Percentiles rank a stretch among this genome's conserved stretches.
Conservation (phyloP, 495 filamentous ascomycete genomes). For the Xylaria curta region DNA sequence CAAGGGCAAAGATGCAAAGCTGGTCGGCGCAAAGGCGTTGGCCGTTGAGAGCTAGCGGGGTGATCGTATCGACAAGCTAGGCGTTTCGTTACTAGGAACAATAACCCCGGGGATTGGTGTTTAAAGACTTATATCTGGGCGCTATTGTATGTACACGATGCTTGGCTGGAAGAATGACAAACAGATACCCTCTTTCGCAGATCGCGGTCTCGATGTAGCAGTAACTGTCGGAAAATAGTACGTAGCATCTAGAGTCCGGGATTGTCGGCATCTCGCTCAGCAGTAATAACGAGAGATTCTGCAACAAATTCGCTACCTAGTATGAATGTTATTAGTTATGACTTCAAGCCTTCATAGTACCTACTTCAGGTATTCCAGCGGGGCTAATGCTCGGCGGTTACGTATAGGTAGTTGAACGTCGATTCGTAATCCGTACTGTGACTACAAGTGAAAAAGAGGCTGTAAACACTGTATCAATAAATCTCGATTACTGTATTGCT, state of each 20-base stretch:
- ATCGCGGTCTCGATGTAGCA: not conserved
- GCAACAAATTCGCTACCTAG: not conserved
- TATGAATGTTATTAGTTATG: not conserved
- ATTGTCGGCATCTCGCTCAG: not conserved
- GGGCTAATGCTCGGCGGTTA: not conserved
- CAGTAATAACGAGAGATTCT: not conserved
- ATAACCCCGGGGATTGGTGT: not conserved
- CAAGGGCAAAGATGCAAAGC: slow-evolving; percentile 54
- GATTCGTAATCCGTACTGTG: not conserved
- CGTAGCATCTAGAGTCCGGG: not conserved
- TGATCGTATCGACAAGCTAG: not conserved
- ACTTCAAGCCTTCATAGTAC: not conserved
- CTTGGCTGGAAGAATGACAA: not conserved
- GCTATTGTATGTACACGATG: not conserved
- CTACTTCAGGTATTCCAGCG: not conserved
- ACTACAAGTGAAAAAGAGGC: not conserved
- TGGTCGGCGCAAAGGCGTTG: slow-evolving; percentile 79
- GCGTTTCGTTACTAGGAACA: not conserved
- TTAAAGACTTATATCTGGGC: not conserved
- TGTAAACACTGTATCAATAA: not conserved
- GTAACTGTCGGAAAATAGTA: not conserved
- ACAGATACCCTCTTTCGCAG: not conserved
- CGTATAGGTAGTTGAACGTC: not conserved
- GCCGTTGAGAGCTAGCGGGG: slow-evolving; percentile 68
- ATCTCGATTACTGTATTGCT: slow-evolving; percentile 12